A percentile compares a stretch with the other conserved stretches of the same genome.
Conservation (phyloP, 75 land plant species). For the Sequoia sempervirens region DNA sequence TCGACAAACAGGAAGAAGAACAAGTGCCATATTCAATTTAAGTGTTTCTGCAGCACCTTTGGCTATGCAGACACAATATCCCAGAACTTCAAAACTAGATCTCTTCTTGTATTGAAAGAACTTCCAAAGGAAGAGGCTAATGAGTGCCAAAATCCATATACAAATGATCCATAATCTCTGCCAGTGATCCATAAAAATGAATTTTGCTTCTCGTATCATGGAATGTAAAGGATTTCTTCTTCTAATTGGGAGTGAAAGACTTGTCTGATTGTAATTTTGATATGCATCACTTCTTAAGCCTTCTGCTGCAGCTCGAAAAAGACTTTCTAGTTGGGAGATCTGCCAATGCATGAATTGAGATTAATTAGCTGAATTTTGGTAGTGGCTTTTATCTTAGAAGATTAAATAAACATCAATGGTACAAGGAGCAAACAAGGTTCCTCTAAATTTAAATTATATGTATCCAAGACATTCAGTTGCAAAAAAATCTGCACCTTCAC, state of each 20-base stretch:
- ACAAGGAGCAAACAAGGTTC: not conserved
- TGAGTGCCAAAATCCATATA: constrained; percentile 39
- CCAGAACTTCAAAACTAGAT: constrained; percentile 53
- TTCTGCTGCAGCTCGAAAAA: constrained; percentile 10
- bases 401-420: not conserved
- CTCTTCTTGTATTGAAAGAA: constrained; percentile 51
- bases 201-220: not conserved
- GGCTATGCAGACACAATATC: constrained; percentile 63
- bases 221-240: not conserved
- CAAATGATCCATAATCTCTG: constrained; percentile 40
- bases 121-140: constrained; percentile 60
- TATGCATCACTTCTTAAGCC: constrained; percentile 6
- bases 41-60: constrained; percentile 76
- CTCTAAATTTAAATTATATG: not conserved
- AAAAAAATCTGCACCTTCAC: not conserved
- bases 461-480: not conserved
- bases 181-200: constrained; percentile 38
- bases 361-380: not conserved
- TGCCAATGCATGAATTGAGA: constrained; percentile 6
- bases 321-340: constrained; percentile 14
- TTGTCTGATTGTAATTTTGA: constrained; percentile 8
- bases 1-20: constrained; percentile 65
- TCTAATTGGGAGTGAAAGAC: constrained; percentile 1
- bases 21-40: constrained; percentile 72
- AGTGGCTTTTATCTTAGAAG: not conserved